phyloP scores from a whole-genome alignment of 306 rosid genomes.

The Macrotyloma uniflorum region DNA sequence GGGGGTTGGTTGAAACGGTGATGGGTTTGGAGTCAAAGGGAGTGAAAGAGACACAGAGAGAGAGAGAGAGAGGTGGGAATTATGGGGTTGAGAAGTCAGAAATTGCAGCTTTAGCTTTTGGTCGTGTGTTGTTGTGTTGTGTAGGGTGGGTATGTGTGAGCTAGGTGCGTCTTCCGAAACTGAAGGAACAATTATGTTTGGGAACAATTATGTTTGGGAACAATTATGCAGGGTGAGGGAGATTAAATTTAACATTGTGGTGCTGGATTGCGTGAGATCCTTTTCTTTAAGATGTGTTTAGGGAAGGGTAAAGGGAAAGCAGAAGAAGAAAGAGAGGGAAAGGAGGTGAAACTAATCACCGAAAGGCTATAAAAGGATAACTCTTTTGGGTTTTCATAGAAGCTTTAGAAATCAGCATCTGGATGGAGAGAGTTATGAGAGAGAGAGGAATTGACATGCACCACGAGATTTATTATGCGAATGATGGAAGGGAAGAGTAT shows the following conservation, averaged over 20 bases:
- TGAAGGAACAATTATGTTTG: conserved; percentile 44
- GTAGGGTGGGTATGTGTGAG: not conserved
- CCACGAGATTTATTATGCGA: conserved; percentile 5
- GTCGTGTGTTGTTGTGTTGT: not conserved
- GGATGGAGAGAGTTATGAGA: not conserved
- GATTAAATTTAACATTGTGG: conserved; percentile 29
- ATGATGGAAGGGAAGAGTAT: not conserved
- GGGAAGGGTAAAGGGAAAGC: conserved; percentile 32
- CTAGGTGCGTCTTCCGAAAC: conserved; percentile 27
- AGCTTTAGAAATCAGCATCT: conserved; percentile 42
- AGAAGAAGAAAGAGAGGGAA: conserved; percentile 43
- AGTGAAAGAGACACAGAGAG: conserved; percentile 34
- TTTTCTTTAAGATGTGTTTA: conserved; percentile 28
- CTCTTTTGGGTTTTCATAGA: conserved; percentile 52
- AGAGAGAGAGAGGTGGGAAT: not conserved
- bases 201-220: no score
- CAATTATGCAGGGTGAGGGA: conserved; percentile 34
- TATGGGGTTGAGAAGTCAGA: conserved; percentile 52
- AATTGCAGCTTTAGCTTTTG: conserved; percentile 59
- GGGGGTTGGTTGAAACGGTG: conserved; percentile 31
- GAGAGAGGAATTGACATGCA: conserved; percentile 2
- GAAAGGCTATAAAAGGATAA: conserved; percentile 76
- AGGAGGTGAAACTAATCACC: conserved; percentile 78
- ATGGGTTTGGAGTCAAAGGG: conserved; percentile 46
- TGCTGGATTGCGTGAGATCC: conserved; percentile 27